A percentile compares a stretch with the other conserved stretches of the same genome.
These are phyloP conservation scores for Rachicladosporium sp. DNA, from an alignment of 2,329 filamentous ascomycete species.

Conservation along the genomic window DNA sequence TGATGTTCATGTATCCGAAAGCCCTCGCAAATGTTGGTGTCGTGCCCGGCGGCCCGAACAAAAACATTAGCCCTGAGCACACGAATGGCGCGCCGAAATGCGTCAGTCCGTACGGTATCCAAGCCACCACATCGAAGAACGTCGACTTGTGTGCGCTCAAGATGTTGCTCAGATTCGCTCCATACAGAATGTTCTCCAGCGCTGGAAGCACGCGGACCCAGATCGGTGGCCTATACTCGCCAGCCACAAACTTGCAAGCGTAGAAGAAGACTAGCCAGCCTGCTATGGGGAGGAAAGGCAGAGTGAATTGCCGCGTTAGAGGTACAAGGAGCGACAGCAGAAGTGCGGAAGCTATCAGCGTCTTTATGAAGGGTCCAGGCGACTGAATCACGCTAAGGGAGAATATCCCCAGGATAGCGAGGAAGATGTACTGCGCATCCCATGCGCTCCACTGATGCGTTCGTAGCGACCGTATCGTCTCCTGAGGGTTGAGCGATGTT, in stretches of 20 bases:
- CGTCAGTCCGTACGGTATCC: conserved; percentile 83
- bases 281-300: conserved; percentile 74
- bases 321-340: conserved; percentile 65
- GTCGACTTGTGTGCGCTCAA: conserved; percentile 79
- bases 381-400: conserved; percentile 69
- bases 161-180: conserved; percentile 90
- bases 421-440: conserved; percentile 72
- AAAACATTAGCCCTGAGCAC: conserved; percentile 66
- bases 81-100: conserved; percentile 81
- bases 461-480: conserved; percentile 64
- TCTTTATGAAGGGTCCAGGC: conserved; percentile 68
- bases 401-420: conserved; percentile 66
- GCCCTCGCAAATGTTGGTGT: conserved; percentile 72
- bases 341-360: conserved; percentile 54
- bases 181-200: conserved; percentile 91
- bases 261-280: conserved; percentile 88
- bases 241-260: conserved; percentile 79
- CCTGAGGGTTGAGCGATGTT: conserved; percentile 68
- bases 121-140: conserved; percentile 75
- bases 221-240: conserved; percentile 79
- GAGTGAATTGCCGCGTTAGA: conserved; percentile 77
- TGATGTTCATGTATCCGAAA: conserved; percentile 86
- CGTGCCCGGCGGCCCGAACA: conserved; percentile 78
- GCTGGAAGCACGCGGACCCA: conserved; percentile 92
- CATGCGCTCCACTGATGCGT: conserved; percentile 69